These are phyloP conservation scores for Pythium volutum DNA, from an alignment of 352 stramenopile species.

Conservation along the genomic window DNA sequence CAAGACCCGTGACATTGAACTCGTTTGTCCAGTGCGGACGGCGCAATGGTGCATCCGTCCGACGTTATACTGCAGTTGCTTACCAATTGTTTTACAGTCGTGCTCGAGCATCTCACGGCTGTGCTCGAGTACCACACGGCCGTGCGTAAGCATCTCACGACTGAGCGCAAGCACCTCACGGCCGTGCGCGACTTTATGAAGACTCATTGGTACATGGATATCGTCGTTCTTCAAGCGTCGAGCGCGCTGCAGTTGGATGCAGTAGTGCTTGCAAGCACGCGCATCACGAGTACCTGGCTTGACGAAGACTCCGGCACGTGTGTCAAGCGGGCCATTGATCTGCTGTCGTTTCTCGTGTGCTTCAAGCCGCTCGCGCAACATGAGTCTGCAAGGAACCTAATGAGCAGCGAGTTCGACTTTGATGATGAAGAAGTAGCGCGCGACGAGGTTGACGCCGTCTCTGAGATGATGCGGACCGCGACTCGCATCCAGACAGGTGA, in stretches of 20 bases:
- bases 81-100: slow-evolving; percentile 61
- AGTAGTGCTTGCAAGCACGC: slow-evolving; percentile 73
- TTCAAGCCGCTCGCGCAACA: slow-evolving; percentile 46
- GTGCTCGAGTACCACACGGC: too few relatives aligned
- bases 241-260: slow-evolving; percentile 59
- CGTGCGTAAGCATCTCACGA: too few relatives aligned
- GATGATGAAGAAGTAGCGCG: slow-evolving; percentile 57
- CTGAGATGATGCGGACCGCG: slow-evolving; percentile 38
- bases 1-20: too few relatives aligned
- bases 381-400: slow-evolving; percentile 17
- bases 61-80: slow-evolving; percentile 66
- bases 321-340: slow-evolving; percentile 57
- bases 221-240: slow-evolving; percentile 32
- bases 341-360: slow-evolving; percentile 80
- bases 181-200: slow-evolving; percentile 66
- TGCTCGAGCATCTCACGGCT: slow-evolving; percentile 74
- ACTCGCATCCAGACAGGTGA: slow-evolving; percentile 32
- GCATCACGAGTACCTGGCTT: slow-evolving; percentile 76
- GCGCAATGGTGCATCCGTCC: slow-evolving; percentile 48
- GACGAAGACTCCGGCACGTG: slow-evolving; percentile 78
- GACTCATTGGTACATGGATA: slow-evolving; percentile 61
- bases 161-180: too few relatives aligned
- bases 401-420: slow-evolving; percentile 14
- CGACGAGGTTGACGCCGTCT: slow-evolving; percentile 56
- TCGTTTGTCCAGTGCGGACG: slow-evolving; percentile 47